phyloP scores from a whole-genome alignment of 2,329 filamentous ascomycete species.

The Penicillium nordicum region DNA sequence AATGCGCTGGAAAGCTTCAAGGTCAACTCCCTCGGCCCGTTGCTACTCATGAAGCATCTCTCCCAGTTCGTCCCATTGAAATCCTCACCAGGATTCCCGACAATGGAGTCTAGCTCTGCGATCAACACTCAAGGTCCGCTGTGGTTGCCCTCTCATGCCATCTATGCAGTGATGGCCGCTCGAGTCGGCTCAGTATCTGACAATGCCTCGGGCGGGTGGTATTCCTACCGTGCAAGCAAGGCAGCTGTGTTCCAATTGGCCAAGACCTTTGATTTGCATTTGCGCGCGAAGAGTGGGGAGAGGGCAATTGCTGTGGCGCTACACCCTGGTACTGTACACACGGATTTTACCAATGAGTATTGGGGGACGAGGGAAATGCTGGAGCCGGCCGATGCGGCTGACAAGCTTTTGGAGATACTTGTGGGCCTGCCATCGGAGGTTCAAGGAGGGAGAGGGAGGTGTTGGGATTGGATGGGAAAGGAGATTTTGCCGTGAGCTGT shows the following conservation, averaged over 20 bases:
- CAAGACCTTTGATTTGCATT: conserved; percentile 67
- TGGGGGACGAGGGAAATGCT: conserved; percentile 70
- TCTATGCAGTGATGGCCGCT: conserved; percentile 73
- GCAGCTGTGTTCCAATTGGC: conserved; percentile 68
- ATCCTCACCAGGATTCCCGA: conserved; percentile 39
- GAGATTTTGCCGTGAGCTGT: conserved; percentile 55
- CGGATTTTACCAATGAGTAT: conserved; percentile 67
- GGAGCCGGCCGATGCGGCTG: conserved; percentile 62
- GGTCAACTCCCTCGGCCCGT: conserved; percentile 69
- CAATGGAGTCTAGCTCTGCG: conserved; percentile 11
- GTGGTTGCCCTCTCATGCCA: conserved; percentile 54
- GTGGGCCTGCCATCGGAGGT: conserved; percentile 35
- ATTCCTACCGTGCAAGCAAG: conserved; percentile 74
- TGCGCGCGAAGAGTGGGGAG: conserved; percentile 55
- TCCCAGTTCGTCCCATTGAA: conserved; percentile 64
- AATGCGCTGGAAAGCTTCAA: conserved; percentile 65
- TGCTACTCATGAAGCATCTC: conserved; percentile 76
- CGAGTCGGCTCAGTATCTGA: conserved; percentile 72
- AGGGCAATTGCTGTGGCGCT: conserved; percentile 66
- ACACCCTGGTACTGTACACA: conserved; percentile 79
- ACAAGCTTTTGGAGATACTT: conserved; percentile 61
- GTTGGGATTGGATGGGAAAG: conserved; percentile 67
- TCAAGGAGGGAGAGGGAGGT: conserved; percentile 56
- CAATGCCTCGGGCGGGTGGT: conserved; percentile 75
- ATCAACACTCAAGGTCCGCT: conserved; percentile 2